Percentiles rank a stretch among this genome's conserved stretches.
phyloP scores from a whole-genome alignment of 108 stramenopile genomes.

The Cyclotella kingstonii region DNA sequence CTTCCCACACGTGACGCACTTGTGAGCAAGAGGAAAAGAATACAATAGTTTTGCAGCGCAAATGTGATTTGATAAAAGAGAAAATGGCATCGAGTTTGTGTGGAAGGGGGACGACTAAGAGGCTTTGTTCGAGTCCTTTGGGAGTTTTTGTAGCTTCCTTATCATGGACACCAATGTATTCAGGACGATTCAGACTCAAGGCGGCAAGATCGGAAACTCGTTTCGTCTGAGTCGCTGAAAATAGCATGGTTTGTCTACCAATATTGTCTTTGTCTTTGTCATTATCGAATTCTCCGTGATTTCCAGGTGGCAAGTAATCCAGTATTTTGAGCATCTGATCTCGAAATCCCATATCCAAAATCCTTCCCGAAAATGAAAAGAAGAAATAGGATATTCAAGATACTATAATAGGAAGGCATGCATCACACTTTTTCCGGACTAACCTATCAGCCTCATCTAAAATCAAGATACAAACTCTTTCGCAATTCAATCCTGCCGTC shows the following conservation, averaged over 20 bases:
- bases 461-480: conserved; percentile 86
- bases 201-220: conserved; percentile 97
- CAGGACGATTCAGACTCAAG: conserved; percentile 82
- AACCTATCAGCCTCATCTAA: conserved; percentile 95
- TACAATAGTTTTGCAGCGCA: conserved; percentile 93
- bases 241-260: conserved; percentile 94
- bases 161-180: conserved; percentile 97
- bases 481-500: conserved; percentile 91
- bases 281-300: conserved; percentile 19
- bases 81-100: conserved; percentile 96
- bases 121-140: conserved; percentile 80
- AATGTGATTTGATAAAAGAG: conserved; percentile 95
- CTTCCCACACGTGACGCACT: conserved; percentile 91
- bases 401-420: no score
- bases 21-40: conserved; percentile 97
- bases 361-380: no score
- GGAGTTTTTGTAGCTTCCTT: conserved; percentile 84
- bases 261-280: conserved; percentile 30
- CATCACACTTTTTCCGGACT: no score
- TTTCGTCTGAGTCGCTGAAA: conserved; percentile 98
- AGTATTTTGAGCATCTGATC: conserved; percentile 91
- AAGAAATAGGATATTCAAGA: no score
- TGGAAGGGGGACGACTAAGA: conserved; percentile 82
- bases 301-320: conserved; percentile 82
- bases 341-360: conserved; percentile 97